phyloP scores from a whole-genome alignment of 345 rosid species.

The Toxicodendron radicans region DNA sequence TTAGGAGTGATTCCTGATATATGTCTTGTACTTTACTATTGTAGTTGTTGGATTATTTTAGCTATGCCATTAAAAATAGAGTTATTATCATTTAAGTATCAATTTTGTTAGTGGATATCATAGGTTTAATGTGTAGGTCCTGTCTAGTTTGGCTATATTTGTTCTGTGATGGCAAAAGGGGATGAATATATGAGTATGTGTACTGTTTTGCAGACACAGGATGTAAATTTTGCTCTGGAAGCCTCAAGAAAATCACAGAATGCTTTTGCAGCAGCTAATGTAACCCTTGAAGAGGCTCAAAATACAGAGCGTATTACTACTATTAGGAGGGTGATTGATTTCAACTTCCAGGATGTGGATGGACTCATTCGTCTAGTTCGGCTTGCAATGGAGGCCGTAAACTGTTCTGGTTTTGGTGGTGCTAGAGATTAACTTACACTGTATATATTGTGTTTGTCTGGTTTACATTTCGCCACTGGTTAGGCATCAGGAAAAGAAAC shows the following conservation, averaged over 20 bases:
- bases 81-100: not conserved
- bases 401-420: constrained; percentile 34
- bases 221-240: constrained; percentile 61
- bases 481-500: constrained; percentile 10
- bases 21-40: not conserved
- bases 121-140: constrained; percentile 1
- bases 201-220: constrained; percentile 61
- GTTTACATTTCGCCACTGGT: constrained; percentile 10
- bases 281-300: constrained; percentile 38
- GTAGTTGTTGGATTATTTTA: constrained; percentile 1
- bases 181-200: constrained; percentile 26
- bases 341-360: constrained; percentile 75
- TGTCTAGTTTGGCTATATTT: constrained; percentile 16
- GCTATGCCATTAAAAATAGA: not conserved
- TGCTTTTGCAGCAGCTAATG: constrained; percentile 48
- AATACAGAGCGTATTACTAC: constrained; percentile 42
- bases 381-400: constrained; percentile 57
- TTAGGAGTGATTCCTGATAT: not conserved
- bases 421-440: constrained; percentile 42
- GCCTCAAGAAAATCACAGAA: constrained; percentile 67
- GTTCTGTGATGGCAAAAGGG: constrained; percentile 3
- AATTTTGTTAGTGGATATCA: not conserved
- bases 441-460: constrained; percentile 26
- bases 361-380: constrained; percentile 56
- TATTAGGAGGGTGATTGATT: constrained; percentile 60